Conservation (phyloP, 768 basidiomycete species). For the Auriculariales sp. region DNA sequence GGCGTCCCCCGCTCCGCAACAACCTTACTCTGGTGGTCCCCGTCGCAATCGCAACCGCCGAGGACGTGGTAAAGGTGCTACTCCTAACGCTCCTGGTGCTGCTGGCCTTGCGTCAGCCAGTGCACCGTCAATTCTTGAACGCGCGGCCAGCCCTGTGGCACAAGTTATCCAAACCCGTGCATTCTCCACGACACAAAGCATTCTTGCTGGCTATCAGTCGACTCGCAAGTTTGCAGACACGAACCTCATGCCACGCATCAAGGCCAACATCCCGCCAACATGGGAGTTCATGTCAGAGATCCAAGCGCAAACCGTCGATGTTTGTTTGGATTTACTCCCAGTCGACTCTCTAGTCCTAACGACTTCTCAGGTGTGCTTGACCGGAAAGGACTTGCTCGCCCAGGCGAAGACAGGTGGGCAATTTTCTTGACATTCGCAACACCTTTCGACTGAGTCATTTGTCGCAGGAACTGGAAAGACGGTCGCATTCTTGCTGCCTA, state of each 20-base stretch:
- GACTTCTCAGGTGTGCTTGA: neutral
- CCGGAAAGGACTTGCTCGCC: neutral
- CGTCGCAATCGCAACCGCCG: neutral
- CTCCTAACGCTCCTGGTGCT: no score
- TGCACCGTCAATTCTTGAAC: neutral
- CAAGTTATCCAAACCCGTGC: no score
- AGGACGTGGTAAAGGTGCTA: neutral
- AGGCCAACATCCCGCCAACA: neutral
- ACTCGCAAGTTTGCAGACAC: neutral
- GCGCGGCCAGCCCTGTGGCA: neutral
- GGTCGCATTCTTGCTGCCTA: constrained; percentile 24
- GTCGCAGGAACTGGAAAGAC: constrained; percentile 47
- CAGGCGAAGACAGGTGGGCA: constrained; percentile 13
- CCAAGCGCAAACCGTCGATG: neutral
- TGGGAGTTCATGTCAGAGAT: constrained; percentile 1
- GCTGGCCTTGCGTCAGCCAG: neutral
- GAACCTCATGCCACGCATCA: neutral
- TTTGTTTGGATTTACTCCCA: neutral
- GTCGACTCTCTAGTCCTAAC: neutral
- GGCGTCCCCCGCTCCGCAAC: neutral
- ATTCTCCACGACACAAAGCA: neutral
- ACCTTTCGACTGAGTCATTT: constrained; percentile 22
- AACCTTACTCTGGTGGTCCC: neutral
- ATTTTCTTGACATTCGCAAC: neutral
- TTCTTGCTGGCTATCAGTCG: neutral